Percentiles rank a stretch among this genome's conserved stretches.
Evolutionary conservation across 139 green algal genomes (phyloP).

Genomic region (Auxenochlorella pyrenoidosa): DNA sequence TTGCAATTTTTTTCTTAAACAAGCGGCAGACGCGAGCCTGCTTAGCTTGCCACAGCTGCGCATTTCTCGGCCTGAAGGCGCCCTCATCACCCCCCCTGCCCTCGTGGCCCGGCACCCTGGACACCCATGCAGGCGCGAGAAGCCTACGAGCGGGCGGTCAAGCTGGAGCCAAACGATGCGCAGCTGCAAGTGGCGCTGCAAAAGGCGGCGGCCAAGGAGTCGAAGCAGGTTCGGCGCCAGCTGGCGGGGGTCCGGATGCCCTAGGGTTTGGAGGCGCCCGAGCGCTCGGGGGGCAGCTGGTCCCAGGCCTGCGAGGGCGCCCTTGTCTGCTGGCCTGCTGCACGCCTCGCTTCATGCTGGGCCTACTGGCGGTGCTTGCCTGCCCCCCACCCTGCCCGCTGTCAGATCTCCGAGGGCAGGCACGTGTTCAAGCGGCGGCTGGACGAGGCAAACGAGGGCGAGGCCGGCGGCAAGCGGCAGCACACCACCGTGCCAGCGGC

Average conservation of each 20-base stretch:
- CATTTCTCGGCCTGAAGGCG: too few species aligned
- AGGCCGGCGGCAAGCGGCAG: conserved; percentile 12
- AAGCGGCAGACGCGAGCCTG: too few species aligned
- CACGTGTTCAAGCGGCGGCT: conserved; percentile 51
- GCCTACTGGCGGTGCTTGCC: not conserved
- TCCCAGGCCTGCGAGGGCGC: not conserved
- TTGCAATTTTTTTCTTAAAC: not conserved
- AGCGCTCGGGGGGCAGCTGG: too few species aligned
- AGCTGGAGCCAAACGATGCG: conserved; percentile 78
- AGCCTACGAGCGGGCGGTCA: conserved; percentile 69
- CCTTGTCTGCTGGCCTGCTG: not conserved
- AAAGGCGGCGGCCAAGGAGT: conserved; percentile 47
- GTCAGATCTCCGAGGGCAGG: conserved; percentile 30
- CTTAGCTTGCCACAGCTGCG: too few species aligned
- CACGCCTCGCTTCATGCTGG: not conserved
- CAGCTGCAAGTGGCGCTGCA: conserved; percentile 55
- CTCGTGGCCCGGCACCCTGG: too few species aligned
- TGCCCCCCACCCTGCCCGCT: not conserved
- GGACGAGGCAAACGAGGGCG: not conserved
- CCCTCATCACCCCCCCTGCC: not conserved
- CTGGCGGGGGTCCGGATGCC: too few species aligned
- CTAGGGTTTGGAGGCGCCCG: too few species aligned
- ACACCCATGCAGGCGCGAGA: conserved; percentile 55
- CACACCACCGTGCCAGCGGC: not conserved
- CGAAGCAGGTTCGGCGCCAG: conserved; percentile 33